phyloP scores from a whole-genome alignment of 352 stramenopile species.

The Globisporangium polare region DNA sequence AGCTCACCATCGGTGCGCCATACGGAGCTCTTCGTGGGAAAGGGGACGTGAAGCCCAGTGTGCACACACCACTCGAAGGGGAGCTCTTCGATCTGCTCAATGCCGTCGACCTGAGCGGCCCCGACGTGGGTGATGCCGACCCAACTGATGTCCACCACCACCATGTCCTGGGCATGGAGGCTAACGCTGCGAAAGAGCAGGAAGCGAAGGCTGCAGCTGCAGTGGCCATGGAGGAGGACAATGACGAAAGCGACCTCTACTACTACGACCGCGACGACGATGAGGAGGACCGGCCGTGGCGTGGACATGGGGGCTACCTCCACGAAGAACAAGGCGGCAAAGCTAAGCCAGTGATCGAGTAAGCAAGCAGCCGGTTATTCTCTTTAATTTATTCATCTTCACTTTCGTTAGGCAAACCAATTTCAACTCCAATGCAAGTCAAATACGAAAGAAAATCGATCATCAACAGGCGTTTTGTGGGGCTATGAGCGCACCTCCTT shows the following conservation, averaged over 20 bases:
- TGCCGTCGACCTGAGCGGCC: neutral
- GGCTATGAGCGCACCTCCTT: constrained; percentile 38
- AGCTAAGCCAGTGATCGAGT: neutral
- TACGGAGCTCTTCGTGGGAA: constrained; percentile 15
- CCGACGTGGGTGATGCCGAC: constrained; percentile 11
- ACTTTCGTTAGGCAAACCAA: neutral
- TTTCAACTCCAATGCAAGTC: neutral
- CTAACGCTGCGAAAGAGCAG: neutral
- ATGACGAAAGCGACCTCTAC: constrained; percentile 9
- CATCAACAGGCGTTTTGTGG: too few relatives aligned
- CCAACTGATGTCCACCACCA: neutral
- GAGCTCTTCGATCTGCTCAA: constrained; percentile 3
- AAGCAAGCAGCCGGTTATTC: neutral
- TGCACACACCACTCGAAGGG: neutral
- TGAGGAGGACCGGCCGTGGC: constrained; percentile 3
- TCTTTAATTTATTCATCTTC: constrained; percentile 8
- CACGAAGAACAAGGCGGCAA: neutral
- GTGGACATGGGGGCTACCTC: neutral
- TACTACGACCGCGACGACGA: neutral
- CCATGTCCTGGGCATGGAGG: neutral
- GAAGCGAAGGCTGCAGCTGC: neutral
- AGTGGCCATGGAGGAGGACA: neutral
- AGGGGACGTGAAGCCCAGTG: constrained; percentile 11
- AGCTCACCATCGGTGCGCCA: constrained; percentile 13
- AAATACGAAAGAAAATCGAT: neutral